Conservation (phyloP, 1,139 yeast species). For the Yamadazyma sp. region DNA sequence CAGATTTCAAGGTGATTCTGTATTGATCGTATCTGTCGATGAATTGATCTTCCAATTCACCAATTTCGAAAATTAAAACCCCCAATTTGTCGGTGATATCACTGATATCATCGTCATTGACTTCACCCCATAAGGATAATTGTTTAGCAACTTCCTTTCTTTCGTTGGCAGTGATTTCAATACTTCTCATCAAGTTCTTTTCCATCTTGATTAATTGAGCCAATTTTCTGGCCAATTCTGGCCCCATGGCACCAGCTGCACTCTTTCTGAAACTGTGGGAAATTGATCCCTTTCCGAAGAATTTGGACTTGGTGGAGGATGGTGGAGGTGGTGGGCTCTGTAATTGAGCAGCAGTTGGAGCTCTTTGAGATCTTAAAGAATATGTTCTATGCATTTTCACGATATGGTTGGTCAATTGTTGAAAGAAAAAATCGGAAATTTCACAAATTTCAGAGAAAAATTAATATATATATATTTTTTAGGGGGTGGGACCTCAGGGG, state of each 20-base stretch:
- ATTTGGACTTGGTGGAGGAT: constrained; percentile 64
- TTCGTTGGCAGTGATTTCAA: constrained; percentile 76
- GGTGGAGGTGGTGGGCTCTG: constrained; percentile 82
- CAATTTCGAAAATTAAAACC: constrained; percentile 76
- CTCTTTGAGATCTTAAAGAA: constrained; percentile 74
- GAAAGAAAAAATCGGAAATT: constrained; percentile 1
- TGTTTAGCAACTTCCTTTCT: constrained; percentile 83
- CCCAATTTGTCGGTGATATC: constrained; percentile 88
- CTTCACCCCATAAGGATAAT: constrained; percentile 82
- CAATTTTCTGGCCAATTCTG: constrained; percentile 74
- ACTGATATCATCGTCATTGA: constrained; percentile 79
- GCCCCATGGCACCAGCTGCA: constrained; percentile 75
- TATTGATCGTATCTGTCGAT: constrained; percentile 85
- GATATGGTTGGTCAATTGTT: not conserved
- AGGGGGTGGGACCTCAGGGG: not conserved
- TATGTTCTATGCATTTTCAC: constrained; percentile 76
- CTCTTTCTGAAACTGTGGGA: constrained; percentile 66
- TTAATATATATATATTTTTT: constrained; percentile 1
- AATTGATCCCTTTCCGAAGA: constrained; percentile 72
- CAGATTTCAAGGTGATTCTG: constrained; percentile 76
- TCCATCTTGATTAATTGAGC: constrained; percentile 80
- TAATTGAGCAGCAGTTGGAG: constrained; percentile 80
- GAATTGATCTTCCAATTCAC: constrained; percentile 85
- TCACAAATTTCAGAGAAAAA: not conserved
- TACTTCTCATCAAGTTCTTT: constrained; percentile 75